A percentile compares a stretch with the other conserved stretches of the same genome.
Evolutionary conservation across 2,329 filamentous ascomycete genomes (phyloP).

Genomic region (Stachybotrys chartarum): DNA sequence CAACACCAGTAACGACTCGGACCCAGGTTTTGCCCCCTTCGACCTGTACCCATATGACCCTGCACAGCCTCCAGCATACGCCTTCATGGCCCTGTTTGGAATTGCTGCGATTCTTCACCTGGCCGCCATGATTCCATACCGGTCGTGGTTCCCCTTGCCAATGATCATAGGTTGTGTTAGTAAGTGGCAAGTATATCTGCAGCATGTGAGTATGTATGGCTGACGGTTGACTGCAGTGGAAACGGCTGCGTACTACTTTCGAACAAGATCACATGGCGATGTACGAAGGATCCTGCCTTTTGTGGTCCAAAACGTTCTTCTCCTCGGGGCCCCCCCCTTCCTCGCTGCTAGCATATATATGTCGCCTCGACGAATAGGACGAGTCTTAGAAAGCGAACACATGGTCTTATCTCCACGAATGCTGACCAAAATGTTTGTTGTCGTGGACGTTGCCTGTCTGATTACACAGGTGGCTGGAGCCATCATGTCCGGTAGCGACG

Average conservation of each 20-base stretch:
- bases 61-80: constrained; percentile 14
- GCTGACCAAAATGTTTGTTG: constrained; percentile 38
- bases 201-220: too few relatives aligned
- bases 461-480: constrained; percentile 30
- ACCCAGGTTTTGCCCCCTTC: constrained; percentile 12
- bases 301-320: constrained; percentile 28
- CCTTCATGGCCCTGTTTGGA: constrained; percentile 16
- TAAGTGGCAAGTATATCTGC: constrained; percentile 16
- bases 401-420: constrained; percentile 26
- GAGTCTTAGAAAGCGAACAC: constrained; percentile 22
- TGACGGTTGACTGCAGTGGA: constrained; percentile 20
- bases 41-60: constrained; percentile 39
- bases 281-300: constrained; percentile 23
- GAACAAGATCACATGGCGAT: constrained; percentile 32
- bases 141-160: constrained; percentile 42
- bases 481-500: constrained; percentile 13
- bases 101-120: constrained; percentile 30
- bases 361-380: constrained; percentile 26
- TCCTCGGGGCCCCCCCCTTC: constrained; percentile 30
- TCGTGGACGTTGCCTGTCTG: constrained; percentile 36
- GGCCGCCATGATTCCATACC: constrained; percentile 30
- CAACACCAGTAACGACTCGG: too few relatives aligned
- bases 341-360: constrained; percentile 35
- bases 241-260: constrained; percentile 37
- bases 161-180: constrained; percentile 42